Percentiles rank a stretch among this genome's conserved stretches.
These are phyloP conservation scores for Populus tomentosa DNA, from an alignment of 441 rosid species.

Conservation along the genomic window DNA sequence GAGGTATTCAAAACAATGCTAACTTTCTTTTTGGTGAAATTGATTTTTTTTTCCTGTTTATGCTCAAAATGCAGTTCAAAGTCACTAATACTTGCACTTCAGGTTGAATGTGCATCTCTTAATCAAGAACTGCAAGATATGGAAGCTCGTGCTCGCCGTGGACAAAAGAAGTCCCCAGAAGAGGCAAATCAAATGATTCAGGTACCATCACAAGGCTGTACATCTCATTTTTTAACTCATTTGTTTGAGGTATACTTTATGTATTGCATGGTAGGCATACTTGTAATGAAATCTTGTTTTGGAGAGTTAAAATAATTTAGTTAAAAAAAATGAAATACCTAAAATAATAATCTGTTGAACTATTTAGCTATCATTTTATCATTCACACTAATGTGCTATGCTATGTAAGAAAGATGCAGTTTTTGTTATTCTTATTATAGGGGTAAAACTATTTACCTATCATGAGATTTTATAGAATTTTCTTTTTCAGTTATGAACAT, in stretches of 20 bases:
- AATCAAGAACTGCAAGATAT: constrained; percentile 97
- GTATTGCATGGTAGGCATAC: neutral
- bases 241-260: neutral
- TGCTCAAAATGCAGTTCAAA: neutral
- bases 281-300: neutral
- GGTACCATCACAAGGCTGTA: constrained; percentile 36
- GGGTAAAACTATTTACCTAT: neutral
- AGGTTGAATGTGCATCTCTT: constrained; percentile 86
- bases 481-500: neutral
- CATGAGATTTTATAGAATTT: neutral
- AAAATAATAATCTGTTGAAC: neutral
- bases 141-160: constrained; percentile 84
- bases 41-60: neutral
- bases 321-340: neutral
- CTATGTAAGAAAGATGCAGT: neutral
- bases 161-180: constrained; percentile 84
- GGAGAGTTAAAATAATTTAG: neutral
- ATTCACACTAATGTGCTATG: neutral
- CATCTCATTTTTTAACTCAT: neutral
- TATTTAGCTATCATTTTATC: neutral
- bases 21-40: neutral
- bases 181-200: constrained; percentile 92
- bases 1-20: constrained; percentile 53
- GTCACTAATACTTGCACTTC: constrained; percentile 22
- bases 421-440: neutral